Conservation (phyloP, 768 basidiomycete genomes). For the Serpula lacrymans region DNA sequence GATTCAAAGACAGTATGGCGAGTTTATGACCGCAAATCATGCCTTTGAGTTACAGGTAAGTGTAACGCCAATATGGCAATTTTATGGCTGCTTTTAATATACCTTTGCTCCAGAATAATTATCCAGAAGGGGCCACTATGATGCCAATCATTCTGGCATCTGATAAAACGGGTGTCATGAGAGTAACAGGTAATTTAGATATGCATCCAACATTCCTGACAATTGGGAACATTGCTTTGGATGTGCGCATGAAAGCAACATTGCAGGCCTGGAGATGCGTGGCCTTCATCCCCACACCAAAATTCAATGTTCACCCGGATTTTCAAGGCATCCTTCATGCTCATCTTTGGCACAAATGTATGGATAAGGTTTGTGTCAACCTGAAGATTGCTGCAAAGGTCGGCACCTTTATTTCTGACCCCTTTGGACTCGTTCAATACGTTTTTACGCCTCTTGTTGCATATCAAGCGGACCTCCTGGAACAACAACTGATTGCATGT, state of each 20-base stretch:
- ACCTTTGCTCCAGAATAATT: slow-evolving; percentile 7
- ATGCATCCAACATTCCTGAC: slow-evolving; percentile 28
- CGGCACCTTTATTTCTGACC: slow-evolving; percentile 26
- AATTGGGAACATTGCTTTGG: slow-evolving; percentile 26
- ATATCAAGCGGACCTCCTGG: slow-evolving; percentile 2
- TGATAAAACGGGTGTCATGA: slow-evolving; percentile 31
- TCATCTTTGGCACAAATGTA: slow-evolving; percentile 24
- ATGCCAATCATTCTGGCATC: slow-evolving; percentile 26
- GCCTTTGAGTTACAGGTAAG: slow-evolving; percentile 22
- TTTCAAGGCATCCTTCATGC: slow-evolving; percentile 19
- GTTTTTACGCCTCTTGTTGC: slow-evolving; percentile 1
- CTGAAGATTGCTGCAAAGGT: slow-evolving; percentile 24
- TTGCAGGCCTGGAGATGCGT: slow-evolving; percentile 21
- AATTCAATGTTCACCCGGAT: slow-evolving; percentile 17
- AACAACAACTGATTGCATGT: slow-evolving; percentile 2
- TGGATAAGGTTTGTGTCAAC: slow-evolving; percentile 26
- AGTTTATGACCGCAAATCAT: slow-evolving; percentile 17
- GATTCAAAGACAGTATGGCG: slow-evolving; percentile 10
- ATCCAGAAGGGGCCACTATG: slow-evolving; percentile 23
- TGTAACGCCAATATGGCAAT: too few relatives aligned
- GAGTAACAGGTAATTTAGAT: slow-evolving; percentile 23
- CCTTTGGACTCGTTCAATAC: neutral
- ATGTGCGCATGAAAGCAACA: slow-evolving; percentile 24
- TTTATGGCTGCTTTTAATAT: neutral
- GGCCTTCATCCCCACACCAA: slow-evolving; percentile 24